Evolutionary conservation across 2,329 filamentous ascomycete genomes (phyloP), one percentile per base, ranked within the genome.

Genomic region (Didymella exigua): DNA sequence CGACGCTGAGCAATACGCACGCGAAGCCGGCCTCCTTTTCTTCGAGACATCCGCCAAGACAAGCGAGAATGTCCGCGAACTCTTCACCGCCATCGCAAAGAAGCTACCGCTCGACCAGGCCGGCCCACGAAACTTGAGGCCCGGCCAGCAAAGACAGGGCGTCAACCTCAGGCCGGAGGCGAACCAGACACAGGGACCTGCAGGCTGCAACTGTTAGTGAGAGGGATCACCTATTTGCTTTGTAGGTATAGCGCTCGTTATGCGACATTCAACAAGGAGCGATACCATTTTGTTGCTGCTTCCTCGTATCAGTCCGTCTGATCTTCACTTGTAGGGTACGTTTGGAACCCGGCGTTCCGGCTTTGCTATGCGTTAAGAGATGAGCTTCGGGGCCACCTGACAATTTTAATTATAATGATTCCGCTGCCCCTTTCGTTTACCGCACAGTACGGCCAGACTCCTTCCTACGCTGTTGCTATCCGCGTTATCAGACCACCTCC

Each of bases 1-100:
- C 65, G 95, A 99, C 68, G 96, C 95, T 63, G 92, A 97, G 78
- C 91, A 93, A 49, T 99, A 99, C 74, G 93, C 95, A 49, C 88
- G 87, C 65, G 95, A 99, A 78, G 92, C 93, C 45, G 91, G 91
- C 36, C 85, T 99, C 5, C 84, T 99, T 49, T 99, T 99, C 83
- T 99, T 99, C 76, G 95, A 99, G 78, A 99, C 95, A 3, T 97
- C 93, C 10, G 95, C 95, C 63, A 99, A 99, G 84, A 96, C 93
- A 31, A 89, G 92, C 54, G 92, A 96, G 79, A 99, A 99, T 69
- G 95, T 99, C 50, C 86, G 88, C 70, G 95, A 98, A 67, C 83
- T 99, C 48, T 99, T 99, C 79, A 97, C 93, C 36, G 92, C 92
- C 54, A 98, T 99, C 74, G 95, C 95, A 59, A 96, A 93, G 88